Conservation (phyloP, 345 rosid species). For the Eucalyptus brandiana region DNA sequence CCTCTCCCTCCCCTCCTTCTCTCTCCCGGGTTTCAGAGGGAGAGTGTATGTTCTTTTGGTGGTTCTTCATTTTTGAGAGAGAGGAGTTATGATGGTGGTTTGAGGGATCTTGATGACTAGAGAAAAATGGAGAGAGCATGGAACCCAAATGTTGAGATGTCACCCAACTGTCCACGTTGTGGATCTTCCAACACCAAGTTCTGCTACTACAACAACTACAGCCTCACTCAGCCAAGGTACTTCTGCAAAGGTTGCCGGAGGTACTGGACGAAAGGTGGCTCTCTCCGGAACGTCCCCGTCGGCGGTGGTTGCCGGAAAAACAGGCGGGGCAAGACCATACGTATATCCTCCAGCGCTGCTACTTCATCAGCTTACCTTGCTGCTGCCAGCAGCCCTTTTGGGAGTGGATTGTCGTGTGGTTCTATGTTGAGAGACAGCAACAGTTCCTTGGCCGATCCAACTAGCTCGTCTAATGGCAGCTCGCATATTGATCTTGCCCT, state of each 20-base stretch:
- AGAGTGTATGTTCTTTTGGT: neutral
- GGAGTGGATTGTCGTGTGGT: neutral
- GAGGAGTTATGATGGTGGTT: neutral
- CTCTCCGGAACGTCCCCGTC: conserved; percentile 41
- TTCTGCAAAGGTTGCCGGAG: conserved; percentile 61
- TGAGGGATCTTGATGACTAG: neutral
- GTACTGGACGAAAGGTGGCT: conserved; percentile 65
- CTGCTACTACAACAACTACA: conserved; percentile 65
- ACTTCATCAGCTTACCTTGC: neutral
- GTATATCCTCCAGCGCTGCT: neutral
- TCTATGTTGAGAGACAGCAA: neutral
- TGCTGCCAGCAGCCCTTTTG: neutral
- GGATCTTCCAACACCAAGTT: conserved; percentile 55
- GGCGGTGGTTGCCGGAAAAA: conserved; percentile 57
- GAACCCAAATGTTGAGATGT: conserved; percentile 27
- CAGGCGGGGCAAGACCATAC: conserved; percentile 26
- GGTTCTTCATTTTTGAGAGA: neutral
- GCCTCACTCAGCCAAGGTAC: conserved; percentile 55
- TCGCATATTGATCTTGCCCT: conserved; percentile 20
- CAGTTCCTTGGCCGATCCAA: neutral
- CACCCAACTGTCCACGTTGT: conserved; percentile 58
- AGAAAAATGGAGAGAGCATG: conserved; percentile 36
- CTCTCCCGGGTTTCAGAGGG: neutral
- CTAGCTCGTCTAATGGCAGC: neutral
- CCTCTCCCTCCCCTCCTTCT: neutral